Conservation (phyloP, 1,284 basidiomycete species). For the Heterobasidion annosum region DNA sequence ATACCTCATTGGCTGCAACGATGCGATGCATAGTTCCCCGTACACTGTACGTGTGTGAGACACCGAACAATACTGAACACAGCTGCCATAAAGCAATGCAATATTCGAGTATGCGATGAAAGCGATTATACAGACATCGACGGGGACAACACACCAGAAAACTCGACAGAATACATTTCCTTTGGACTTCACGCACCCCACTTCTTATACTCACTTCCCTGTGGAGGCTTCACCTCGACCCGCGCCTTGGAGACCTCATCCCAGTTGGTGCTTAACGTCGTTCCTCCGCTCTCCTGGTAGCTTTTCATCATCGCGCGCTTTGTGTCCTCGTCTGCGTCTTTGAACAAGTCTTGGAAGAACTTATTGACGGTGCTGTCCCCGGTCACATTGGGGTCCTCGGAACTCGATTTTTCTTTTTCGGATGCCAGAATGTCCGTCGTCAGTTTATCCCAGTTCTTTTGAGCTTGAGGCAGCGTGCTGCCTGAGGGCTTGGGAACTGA, state of each 20-base stretch:
- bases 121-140: background rate
- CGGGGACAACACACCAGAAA: background rate
- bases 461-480: constrained; percentile 20
- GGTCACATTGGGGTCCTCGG: constrained; percentile 77
- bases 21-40: too few relatives aligned
- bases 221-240: constrained; percentile 72
- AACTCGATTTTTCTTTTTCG: constrained; percentile 47
- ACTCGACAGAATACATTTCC: too few relatives aligned
- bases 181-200: constrained; percentile 32
- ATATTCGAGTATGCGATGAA: background rate
- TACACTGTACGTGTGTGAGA: too few relatives aligned
- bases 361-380: constrained; percentile 70
- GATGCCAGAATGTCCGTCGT: constrained; percentile 53
- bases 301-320: constrained; percentile 94
- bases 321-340: constrained; percentile 83
- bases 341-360: constrained; percentile 83
- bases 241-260: constrained; percentile 65
- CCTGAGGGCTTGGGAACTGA: constrained; percentile 21
- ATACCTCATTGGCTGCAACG: too few relatives aligned
- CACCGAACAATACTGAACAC: background rate
- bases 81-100: background rate
- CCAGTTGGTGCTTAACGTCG: constrained; percentile 92
- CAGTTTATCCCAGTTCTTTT: constrained; percentile 80
- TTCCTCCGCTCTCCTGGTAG: constrained; percentile 86
- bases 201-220: constrained; percentile 75